phyloP scores from a whole-genome alignment of 2,329 filamentous ascomycete genomes.

The Chalaropsis ovoidea region DNA sequence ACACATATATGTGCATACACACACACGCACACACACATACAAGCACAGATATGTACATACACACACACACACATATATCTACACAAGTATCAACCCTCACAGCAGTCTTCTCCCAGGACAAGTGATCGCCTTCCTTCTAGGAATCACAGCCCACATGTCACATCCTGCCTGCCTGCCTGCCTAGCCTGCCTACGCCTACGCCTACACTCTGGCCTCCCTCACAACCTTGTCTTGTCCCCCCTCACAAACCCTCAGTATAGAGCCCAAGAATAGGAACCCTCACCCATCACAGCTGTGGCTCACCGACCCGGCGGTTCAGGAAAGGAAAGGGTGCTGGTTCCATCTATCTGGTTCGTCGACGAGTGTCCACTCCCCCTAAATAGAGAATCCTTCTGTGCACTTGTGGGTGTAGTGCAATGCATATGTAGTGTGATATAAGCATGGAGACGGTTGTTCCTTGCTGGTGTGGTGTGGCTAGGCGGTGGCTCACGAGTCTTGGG shows the following conservation, averaged over 20 bases:
- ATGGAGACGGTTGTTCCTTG: neutral
- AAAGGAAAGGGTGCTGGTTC: neutral
- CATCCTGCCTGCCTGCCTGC: neutral
- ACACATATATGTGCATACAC: neutral
- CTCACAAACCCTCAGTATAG: neutral
- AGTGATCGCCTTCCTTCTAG: neutral
- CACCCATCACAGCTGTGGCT: slow-evolving; percentile 1
- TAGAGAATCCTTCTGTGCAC: neutral
- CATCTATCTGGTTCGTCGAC: slow-evolving; percentile 4
- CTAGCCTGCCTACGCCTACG: too few species aligned
- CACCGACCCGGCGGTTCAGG: slow-evolving; percentile 7
- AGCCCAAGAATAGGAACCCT: neutral
- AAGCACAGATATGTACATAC: neutral
- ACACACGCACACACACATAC: neutral
- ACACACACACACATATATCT: neutral
- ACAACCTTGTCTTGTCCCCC: neutral
- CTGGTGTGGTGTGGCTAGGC: neutral
- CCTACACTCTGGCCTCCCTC: neutral
- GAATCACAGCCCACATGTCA: slow-evolving; percentile 5
- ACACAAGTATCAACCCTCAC: neutral
- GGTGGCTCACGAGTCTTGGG: neutral
- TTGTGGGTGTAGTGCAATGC: neutral
- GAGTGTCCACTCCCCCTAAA: neutral
- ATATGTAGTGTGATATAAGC: too few species aligned
- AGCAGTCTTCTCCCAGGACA: neutral